Conservation (phyloP, 805 yeast genomes). For the Candida sanyiensis region DNA sequence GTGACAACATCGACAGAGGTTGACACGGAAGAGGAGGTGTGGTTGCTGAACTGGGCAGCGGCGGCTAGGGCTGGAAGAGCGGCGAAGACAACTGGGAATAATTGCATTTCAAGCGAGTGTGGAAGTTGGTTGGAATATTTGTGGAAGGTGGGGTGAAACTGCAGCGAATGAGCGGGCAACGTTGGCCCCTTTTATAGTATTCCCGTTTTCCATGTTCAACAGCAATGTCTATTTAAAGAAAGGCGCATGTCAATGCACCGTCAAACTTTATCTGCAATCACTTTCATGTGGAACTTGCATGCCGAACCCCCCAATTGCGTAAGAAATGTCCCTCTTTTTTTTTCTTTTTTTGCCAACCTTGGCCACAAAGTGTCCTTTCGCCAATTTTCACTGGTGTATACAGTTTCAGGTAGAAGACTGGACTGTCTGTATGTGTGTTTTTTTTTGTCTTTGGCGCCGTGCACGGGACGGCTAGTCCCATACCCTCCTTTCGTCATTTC, state of each 20-base stretch:
- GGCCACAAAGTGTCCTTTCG: background rate
- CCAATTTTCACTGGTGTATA: background rate
- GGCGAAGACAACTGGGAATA: constrained; percentile 7
- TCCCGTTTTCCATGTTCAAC: background rate
- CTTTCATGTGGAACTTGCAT: background rate
- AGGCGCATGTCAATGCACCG: background rate
- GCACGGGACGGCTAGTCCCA: no score
- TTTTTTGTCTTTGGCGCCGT: no score
- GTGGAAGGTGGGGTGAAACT: background rate
- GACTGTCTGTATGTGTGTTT: no score
- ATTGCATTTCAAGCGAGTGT: constrained; percentile 12
- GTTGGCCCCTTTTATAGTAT: background rate
- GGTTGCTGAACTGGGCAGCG: constrained; percentile 15
- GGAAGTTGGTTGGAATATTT: background rate
- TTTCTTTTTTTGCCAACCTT: background rate
- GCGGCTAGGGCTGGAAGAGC: constrained; percentile 13
- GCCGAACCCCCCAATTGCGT: background rate
- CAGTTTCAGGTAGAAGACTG: no score
- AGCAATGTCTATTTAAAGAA: constrained; percentile 1
- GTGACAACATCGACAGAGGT: constrained; percentile 12
- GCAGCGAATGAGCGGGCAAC: no score
- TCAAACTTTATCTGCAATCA: constrained; percentile 2
- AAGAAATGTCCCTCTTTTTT: background rate
- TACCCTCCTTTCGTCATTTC: no score
- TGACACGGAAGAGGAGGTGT: no score